phyloP scores from a whole-genome alignment of 2,329 filamentous ascomycete genomes.

The Fusarium zealandicum region DNA sequence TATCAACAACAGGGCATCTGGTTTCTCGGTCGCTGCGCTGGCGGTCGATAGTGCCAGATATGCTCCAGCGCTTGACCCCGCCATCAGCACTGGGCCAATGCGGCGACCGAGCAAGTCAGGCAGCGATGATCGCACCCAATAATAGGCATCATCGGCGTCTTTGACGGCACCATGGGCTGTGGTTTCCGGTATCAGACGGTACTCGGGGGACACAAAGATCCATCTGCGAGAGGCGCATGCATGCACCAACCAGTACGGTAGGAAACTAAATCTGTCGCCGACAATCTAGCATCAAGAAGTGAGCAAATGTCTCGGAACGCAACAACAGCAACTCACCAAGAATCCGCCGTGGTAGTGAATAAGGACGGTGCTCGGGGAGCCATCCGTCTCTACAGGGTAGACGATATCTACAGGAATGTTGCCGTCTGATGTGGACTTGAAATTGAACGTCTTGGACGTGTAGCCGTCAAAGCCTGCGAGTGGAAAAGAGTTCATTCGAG shows the following conservation, averaged over 20 bases:
- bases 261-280: constrained; percentile 33
- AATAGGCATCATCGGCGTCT: constrained; percentile 30
- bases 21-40: constrained; percentile 4
- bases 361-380: constrained; percentile 16
- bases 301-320: rapidly evolving
- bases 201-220: constrained; percentile 37
- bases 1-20: constrained; percentile 16
- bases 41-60: constrained; percentile 31
- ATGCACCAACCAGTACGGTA: constrained; percentile 34
- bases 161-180: constrained; percentile 29
- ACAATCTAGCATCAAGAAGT: constrained; percentile 20
- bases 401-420: constrained; percentile 27
- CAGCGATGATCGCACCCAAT: constrained; percentile 26
- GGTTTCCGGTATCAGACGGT: constrained; percentile 33
- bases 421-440: constrained; percentile 20
- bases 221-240: constrained; percentile 28
- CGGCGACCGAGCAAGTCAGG: constrained; percentile 7
- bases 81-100: constrained; percentile 19
- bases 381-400: constrained; percentile 23
- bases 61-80: constrained; percentile 34
- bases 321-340: not conserved
- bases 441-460: constrained; percentile 20
- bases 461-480: constrained; percentile 24
- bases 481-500: constrained; percentile 3
- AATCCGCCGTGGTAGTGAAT: constrained; percentile 37